Conservation (phyloP, 192 early-diverging fungal genomes). For the Polychytrium aggregatum region DNA sequence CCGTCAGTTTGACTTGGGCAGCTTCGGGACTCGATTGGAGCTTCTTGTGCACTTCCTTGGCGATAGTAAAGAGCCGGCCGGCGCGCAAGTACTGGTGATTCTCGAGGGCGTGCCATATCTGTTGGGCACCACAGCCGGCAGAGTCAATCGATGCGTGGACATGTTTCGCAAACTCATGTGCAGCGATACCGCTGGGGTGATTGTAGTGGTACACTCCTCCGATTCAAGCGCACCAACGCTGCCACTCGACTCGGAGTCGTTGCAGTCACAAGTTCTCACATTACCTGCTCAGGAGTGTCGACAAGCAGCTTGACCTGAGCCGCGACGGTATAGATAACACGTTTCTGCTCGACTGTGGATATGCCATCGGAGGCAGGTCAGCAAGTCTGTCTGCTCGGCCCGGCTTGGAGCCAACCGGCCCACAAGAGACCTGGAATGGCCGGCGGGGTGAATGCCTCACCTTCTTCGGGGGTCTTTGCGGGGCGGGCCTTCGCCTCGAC, state of each 20-base stretch:
- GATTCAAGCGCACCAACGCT: too few species aligned
- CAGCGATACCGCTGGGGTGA: too few species aligned
- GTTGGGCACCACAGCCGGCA: too few species aligned
- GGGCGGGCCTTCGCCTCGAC: constrained; percentile 8
- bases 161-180: too few species aligned
- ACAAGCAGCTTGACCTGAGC: constrained; percentile 74
- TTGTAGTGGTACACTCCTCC: too few species aligned
- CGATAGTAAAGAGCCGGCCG: constrained; percentile 54
- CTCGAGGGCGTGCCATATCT: constrained; percentile 80
- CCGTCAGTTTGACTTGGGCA: constrained; percentile 12
- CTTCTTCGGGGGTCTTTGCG: background rate
- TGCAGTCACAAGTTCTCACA: too few species aligned
- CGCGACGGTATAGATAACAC: constrained; percentile 52
- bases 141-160: too few species aligned
- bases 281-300: constrained; percentile 81
- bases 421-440: too few species aligned
- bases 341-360: constrained; percentile 39
- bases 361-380: background rate
- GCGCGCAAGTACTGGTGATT: constrained; percentile 57
- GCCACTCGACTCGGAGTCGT: too few species aligned
- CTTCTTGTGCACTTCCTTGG: constrained; percentile 55
- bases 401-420: too few species aligned
- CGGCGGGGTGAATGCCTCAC: too few species aligned
- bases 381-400: background rate
- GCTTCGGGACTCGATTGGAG: constrained; percentile 41